These are phyloP conservation scores for Byssoonygena ceratinophila DNA, from an alignment of 2,329 filamentous ascomycete genomes.

Conservation along the genomic window DNA sequence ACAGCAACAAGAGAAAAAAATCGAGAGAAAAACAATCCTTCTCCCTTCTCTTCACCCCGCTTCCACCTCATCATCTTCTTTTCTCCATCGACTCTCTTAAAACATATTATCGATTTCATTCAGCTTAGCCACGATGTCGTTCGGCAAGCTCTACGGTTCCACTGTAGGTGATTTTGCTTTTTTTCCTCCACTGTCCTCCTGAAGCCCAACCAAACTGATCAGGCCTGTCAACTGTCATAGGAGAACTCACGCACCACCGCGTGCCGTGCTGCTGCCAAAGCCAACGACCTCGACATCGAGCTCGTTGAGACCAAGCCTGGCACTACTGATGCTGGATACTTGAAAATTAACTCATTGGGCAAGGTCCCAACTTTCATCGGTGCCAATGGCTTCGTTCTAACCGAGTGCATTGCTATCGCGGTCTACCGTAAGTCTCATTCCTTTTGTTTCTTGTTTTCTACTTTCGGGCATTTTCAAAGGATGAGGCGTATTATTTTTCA, in stretches of 20 bases:
- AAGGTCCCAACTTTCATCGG: conserved; percentile 91
- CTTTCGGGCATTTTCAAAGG: conserved; percentile 42
- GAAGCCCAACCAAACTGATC: conserved; percentile 19
- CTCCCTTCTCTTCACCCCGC: conserved; percentile 14
- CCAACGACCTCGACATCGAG: conserved; percentile 89
- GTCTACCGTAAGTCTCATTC: conserved; percentile 77
- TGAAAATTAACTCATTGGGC: conserved; percentile 73
- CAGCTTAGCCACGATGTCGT: conserved; percentile 59
- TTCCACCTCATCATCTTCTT: conserved; percentile 16
- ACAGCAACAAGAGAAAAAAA: conserved; percentile 12
- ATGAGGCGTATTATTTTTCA: conserved; percentile 62
- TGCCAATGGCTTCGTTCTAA: conserved; percentile 78
- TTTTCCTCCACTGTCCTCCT: neutral
- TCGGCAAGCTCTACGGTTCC: conserved; percentile 93
- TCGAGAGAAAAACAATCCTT: conserved; percentile 16
- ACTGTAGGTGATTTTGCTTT: conserved; percentile 47
- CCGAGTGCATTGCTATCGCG: conserved; percentile 86
- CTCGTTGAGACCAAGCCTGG: conserved; percentile 60
- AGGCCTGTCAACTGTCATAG: conserved; percentile 42
- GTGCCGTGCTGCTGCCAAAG: conserved; percentile 90
- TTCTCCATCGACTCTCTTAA: conserved; percentile 14
- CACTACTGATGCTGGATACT: conserved; percentile 62
- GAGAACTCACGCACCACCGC: conserved; percentile 80
- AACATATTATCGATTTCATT: conserved; percentile 9
- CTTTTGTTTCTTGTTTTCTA: conserved; percentile 15